A percentile compares a stretch with the other conserved stretches of the same genome.
Evolutionary conservation across 352 stramenopile genomes (phyloP).

Genomic region (Phytophthora sansomeana): DNA sequence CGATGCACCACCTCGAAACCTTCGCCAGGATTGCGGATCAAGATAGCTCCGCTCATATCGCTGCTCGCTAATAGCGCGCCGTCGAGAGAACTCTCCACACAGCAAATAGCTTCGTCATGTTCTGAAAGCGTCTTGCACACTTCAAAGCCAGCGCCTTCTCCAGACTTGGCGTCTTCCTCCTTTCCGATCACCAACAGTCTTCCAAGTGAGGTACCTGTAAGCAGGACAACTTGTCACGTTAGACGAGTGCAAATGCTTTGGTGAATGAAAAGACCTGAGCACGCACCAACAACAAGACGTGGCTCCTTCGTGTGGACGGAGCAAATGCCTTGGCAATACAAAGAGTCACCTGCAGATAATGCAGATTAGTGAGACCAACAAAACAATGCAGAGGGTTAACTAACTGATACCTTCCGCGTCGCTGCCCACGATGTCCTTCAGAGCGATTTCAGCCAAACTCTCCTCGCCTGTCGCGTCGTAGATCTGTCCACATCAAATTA

Average conservation of each 20-base stretch:
- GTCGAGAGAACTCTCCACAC: constrained; percentile 55
- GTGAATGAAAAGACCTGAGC: neutral
- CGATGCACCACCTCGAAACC: constrained; percentile 73
- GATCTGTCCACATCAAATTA: constrained; percentile 40
- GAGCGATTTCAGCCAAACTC: constrained; percentile 57
- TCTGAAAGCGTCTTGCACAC: constrained; percentile 64
- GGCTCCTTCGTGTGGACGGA: constrained; percentile 57
- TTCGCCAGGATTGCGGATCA: constrained; percentile 60
- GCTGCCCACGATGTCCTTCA: constrained; percentile 60
- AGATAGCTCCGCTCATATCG: constrained; percentile 66
- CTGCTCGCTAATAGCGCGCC: constrained; percentile 58
- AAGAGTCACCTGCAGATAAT: constrained; percentile 37
- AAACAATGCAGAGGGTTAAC: neutral
- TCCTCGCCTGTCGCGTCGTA: constrained; percentile 69
- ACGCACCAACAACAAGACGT: constrained; percentile 59
- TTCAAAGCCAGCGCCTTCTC: constrained; percentile 59
- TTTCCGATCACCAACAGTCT: constrained; percentile 68
- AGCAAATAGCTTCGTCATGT: constrained; percentile 66
- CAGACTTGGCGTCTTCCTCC: constrained; percentile 59
- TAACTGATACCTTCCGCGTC: constrained; percentile 52
- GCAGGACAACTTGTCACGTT: neutral
- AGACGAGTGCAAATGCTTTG: neutral
- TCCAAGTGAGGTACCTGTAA: constrained; percentile 60
- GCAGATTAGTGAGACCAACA: neutral
- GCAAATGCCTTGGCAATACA: constrained; percentile 75